Percentiles rank a stretch among this genome's conserved stretches.
These are phyloP conservation scores for Backusella tuberculispora DNA, from an alignment of 192 early-diverging fungal genomes.

Conservation along the genomic window DNA sequence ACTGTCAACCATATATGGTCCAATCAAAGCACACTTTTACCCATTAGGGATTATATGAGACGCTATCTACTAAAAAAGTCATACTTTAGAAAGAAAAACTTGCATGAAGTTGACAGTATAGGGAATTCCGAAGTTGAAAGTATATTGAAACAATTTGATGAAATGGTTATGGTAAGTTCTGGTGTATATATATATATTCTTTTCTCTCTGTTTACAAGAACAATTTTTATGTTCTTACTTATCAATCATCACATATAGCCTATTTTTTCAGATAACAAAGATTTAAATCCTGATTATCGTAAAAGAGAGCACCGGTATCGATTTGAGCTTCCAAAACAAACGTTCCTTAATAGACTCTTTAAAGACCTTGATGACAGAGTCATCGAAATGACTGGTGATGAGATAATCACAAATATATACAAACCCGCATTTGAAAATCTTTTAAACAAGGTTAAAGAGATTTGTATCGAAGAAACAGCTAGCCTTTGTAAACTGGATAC, in stretches of 20 bases:
- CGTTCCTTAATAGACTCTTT: not conserved
- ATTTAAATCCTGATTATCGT: not conserved
- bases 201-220: no score
- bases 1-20: conserved; percentile 4
- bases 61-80: not conserved
- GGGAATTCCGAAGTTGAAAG: not conserved
- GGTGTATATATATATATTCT: not conserved
- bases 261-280: not conserved
- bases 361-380: not conserved
- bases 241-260: not conserved
- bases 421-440: not conserved
- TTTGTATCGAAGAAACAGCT: not conserved
- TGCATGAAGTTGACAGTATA: not conserved
- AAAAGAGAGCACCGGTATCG: not conserved
- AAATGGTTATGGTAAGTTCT: not conserved
- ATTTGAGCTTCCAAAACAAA: not conserved
- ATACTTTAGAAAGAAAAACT: not conserved
- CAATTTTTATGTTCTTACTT: no score
- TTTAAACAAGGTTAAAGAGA: not conserved
- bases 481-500: not conserved
- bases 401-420: not conserved
- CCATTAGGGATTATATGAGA: conserved; percentile 8
- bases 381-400: not conserved
- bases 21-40: not conserved
- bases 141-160: not conserved